These are phyloP conservation scores for Aspergillaceae sp. DNA, from an alignment of 2,329 filamentous ascomycete genomes.

Conservation along the genomic window DNA sequence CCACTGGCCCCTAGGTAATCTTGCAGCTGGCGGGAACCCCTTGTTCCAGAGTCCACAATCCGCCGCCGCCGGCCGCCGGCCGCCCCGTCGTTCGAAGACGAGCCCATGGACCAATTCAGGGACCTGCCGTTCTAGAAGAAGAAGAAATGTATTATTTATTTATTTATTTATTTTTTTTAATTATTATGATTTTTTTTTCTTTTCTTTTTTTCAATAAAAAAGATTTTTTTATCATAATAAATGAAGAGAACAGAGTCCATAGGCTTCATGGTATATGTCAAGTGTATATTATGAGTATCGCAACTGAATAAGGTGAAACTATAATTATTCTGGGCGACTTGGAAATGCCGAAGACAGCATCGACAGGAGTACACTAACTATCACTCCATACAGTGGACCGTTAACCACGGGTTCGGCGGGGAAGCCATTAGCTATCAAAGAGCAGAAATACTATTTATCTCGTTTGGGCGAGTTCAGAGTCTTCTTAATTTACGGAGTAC, in stretches of 20 bases:
- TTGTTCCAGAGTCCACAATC: constrained; percentile 5
- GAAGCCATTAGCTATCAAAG: neutral
- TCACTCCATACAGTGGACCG: neutral
- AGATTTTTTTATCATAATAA: too few relatives aligned
- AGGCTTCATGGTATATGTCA: too few relatives aligned
- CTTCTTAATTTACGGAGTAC: too few relatives aligned
- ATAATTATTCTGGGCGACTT: too few relatives aligned
- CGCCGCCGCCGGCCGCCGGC: constrained; percentile 1
- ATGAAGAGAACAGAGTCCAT: too few relatives aligned
- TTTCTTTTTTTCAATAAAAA: too few relatives aligned
- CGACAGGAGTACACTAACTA: neutral
- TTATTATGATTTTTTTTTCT: too few relatives aligned
- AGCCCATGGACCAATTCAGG: neutral
- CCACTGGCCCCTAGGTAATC: constrained; percentile 21
- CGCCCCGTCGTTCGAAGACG: constrained; percentile 17
- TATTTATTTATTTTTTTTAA: too few relatives aligned
- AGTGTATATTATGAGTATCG: too few relatives aligned
- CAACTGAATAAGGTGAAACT: too few relatives aligned
- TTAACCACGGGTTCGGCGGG: neutral
- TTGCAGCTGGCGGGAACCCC: constrained; percentile 15
- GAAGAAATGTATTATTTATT: too few relatives aligned
- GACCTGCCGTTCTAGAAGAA: neutral
- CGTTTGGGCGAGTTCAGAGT: neutral
- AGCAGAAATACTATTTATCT: neutral
- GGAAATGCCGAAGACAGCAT: too few relatives aligned